phyloP scores from a whole-genome alignment of 129 eudicot genomes.

The Tagetes patula region DNA sequence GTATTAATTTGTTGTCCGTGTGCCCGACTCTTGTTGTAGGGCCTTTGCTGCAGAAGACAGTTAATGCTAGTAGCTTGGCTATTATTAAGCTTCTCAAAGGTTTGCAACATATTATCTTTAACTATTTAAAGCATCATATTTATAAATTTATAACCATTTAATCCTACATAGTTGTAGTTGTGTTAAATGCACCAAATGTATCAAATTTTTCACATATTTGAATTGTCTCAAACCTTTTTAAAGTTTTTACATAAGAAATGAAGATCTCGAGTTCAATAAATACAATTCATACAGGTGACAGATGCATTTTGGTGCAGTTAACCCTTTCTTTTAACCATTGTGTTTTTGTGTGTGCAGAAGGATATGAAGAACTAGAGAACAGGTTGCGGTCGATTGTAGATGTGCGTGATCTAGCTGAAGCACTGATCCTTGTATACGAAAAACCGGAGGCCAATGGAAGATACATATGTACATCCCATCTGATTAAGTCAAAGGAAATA shows the following conservation, averaged over 20 bases:
- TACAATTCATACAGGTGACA: background rate
- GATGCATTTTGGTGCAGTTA: background rate
- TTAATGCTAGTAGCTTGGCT: constrained; percentile 67
- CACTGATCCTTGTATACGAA: constrained; percentile 54
- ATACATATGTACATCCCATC: constrained; percentile 66
- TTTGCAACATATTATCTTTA: constrained; percentile 2
- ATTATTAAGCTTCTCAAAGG: constrained; percentile 78
- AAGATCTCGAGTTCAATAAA: background rate
- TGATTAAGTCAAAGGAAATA: constrained; percentile 37
- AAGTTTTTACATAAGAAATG: background rate
- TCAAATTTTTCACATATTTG: background rate
- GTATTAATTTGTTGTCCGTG: constrained; percentile 55
- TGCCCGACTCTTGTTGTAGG: constrained; percentile 69
- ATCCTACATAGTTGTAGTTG: background rate
- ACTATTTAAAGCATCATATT: background rate
- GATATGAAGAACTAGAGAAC: constrained; percentile 55
- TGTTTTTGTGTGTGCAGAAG: constrained; percentile 43
- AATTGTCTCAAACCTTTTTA: background rate
- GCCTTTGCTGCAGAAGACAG: constrained; percentile 64
- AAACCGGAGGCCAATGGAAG: constrained; percentile 82
- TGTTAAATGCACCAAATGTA: background rate
- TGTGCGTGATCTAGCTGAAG: constrained; percentile 84
- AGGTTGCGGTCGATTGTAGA: constrained; percentile 50
- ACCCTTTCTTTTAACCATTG: background rate
- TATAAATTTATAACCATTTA: constrained; percentile 7